Conservation (phyloP, 1,284 basidiomycete genomes). For the Rhodotorula sp. region DNA sequence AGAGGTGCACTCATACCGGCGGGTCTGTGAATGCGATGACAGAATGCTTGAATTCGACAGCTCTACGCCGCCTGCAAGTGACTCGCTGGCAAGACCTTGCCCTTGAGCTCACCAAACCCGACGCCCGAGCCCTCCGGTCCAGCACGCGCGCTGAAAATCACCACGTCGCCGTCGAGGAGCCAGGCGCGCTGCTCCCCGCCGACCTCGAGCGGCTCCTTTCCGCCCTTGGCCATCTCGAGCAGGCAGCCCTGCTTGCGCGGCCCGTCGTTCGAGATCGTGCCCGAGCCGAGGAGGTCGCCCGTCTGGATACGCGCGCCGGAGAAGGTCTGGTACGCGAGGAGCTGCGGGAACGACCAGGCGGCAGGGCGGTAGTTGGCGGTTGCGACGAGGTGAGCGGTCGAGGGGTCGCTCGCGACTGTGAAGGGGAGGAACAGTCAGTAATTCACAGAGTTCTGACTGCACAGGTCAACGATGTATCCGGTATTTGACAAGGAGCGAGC, state of each 20-base stretch:
- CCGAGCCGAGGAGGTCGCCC: slow-evolving; percentile 44
- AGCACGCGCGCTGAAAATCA: slow-evolving; percentile 10
- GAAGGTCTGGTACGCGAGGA: slow-evolving; percentile 43
- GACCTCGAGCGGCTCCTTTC: slow-evolving; percentile 11
- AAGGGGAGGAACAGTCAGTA: too few relatives aligned
- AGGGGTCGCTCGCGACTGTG: slow-evolving; percentile 6
- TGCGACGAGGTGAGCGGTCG: slow-evolving; percentile 4
- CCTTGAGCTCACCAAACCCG: slow-evolving; percentile 16
- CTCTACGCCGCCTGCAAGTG: neutral
- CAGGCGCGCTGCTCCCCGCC: slow-evolving; percentile 11
- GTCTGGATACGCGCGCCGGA: slow-evolving; percentile 42
- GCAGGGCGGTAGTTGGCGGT: slow-evolving; percentile 13
- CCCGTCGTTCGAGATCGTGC: slow-evolving; percentile 40
- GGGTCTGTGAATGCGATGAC: too few relatives aligned
- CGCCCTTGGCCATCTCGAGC: slow-evolving; percentile 11
- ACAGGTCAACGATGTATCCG: neutral
- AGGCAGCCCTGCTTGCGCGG: slow-evolving; percentile 12
- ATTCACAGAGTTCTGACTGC: too few relatives aligned
- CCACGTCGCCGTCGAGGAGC: slow-evolving; percentile 26
- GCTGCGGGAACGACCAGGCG: slow-evolving; percentile 18
- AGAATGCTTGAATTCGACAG: too few relatives aligned
- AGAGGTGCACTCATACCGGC: too few relatives aligned
- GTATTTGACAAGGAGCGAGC: too few relatives aligned
- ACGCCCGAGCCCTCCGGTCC: slow-evolving; percentile 1
- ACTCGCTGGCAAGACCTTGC: slow-evolving; percentile 8